Evolutionary conservation across 352 stramenopile genomes (phyloP), one percentile per base, ranked within the genome.

Genomic region (Globisporangium solare): DNA sequence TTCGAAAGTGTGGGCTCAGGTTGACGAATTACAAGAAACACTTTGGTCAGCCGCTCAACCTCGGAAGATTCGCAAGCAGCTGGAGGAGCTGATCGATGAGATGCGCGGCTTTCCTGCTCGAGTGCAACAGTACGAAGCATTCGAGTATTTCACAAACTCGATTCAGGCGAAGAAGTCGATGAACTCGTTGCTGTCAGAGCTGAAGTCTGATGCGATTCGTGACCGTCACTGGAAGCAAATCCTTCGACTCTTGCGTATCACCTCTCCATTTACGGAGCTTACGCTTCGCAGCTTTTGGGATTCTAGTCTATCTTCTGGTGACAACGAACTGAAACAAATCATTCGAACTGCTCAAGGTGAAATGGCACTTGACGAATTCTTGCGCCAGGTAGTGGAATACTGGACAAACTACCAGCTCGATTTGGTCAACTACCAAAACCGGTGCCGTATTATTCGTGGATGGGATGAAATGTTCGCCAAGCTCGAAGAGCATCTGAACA

Each of bases 401-500:
- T 98, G 93, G 93, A 85, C 71, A 3, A 88, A 83, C 48, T 97
- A 95, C 54, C 74, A 96, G 56, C 60, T 98, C 42, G 92, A 97
- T 49, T 64, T 98, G 43, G 88, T 94, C n/a, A 93, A 93, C 42
- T 98, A 97, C 64, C 83, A 94, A 62, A 97, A 96, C 47, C 83
- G 92, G 14, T 98, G 98, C 48, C 94, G 97, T 39, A 89, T 99
- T 35, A 98, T 99, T 76, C 88, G 89, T 54, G 95, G 96, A 5
- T 99, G 97, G 97, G 98, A 99, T 66, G 92, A 98, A 54, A 91
- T 99, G 56, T 99, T 99, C 70, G 88, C 89, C 2, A 97, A 98
- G 65, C 80, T 99, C n/a, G 98, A 99, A 63, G 98, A 99, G 64
- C 96, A 99, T 67, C 86, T 99, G 54, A 98, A 97, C 55, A 97